phyloP scores from a whole-genome alignment of 2,329 filamentous ascomycete genomes.

The Diatrype stigma region DNA sequence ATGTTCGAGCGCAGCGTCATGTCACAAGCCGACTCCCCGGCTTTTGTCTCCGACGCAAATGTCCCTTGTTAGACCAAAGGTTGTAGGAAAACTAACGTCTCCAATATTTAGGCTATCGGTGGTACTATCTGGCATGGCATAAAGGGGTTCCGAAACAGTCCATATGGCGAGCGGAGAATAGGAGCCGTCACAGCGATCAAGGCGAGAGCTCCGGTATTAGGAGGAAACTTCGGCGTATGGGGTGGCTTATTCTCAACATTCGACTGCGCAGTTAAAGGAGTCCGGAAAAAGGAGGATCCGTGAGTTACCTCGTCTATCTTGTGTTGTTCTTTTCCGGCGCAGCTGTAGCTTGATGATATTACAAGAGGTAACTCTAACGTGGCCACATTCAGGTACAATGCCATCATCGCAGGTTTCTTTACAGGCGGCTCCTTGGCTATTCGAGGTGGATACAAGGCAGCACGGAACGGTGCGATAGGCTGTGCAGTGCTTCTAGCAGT shows the following conservation, averaged over 20 bases:
- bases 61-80: not conserved
- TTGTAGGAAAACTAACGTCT: constrained; percentile 5
- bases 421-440: constrained; percentile 90
- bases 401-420: constrained; percentile 96
- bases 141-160: constrained; percentile 87
- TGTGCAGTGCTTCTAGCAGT: constrained; percentile 92
- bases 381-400: constrained; percentile 62
- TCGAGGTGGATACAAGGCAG: constrained; percentile 85
- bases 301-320: not conserved
- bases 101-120: constrained; percentile 21
- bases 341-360: not conserved
- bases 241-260: constrained; percentile 93
- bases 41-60: not conserved
- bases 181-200: constrained; percentile 97
- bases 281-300: constrained; percentile 94
- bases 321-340: too few relatives aligned
- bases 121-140: constrained; percentile 27
- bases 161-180: constrained; percentile 91
- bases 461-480: constrained; percentile 92
- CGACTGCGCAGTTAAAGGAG: constrained; percentile 93
- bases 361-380: not conserved
- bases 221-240: constrained; percentile 98
- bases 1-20: constrained; percentile 37
- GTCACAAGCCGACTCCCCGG: not conserved
- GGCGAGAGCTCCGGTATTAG: constrained; percentile 90